Conservation (phyloP, 2,329 filamentous ascomycete genomes). For the Xylaria sp. region DNA sequence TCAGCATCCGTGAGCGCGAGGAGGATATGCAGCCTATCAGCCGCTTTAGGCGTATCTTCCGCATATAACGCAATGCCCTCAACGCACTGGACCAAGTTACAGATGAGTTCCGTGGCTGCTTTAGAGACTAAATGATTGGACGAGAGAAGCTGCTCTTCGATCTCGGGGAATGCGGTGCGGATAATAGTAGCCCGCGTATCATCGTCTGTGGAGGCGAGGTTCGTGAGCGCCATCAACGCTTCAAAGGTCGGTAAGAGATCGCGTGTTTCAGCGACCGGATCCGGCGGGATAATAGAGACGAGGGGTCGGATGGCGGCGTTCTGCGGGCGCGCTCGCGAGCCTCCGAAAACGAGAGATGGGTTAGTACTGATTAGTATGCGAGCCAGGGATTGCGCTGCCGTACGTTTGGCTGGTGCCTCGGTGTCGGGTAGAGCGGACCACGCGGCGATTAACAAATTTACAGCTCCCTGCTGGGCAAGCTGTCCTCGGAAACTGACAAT, state of each 20-base stretch:
- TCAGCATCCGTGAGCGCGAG: slow-evolving; percentile 88
- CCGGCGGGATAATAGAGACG: slow-evolving; percentile 71
- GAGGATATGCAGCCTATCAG: slow-evolving; percentile 79
- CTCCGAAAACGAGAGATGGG: slow-evolving; percentile 81
- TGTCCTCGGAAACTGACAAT: slow-evolving; percentile 75
- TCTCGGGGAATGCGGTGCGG: slow-evolving; percentile 71
- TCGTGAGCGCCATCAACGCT: slow-evolving; percentile 87
- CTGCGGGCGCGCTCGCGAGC: slow-evolving; percentile 74
- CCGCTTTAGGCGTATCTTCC: slow-evolving; percentile 69
- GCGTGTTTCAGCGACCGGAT: slow-evolving; percentile 66
- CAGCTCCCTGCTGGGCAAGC: slow-evolving; percentile 91
- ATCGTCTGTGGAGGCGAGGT: slow-evolving; percentile 82
- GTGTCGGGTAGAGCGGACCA: slow-evolving; percentile 66
- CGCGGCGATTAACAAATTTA: slow-evolving; percentile 79
- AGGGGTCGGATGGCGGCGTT: slow-evolving; percentile 85
- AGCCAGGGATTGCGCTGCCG: slow-evolving; percentile 79
- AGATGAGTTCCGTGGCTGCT: slow-evolving; percentile 86
- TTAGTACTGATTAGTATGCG: slow-evolving; percentile 87
- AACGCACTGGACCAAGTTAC: slow-evolving; percentile 80
- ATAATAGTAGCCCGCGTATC: slow-evolving; percentile 72
- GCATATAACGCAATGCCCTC: slow-evolving; percentile 73
- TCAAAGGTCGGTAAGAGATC: slow-evolving; percentile 92
- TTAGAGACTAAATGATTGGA: slow-evolving; percentile 78
- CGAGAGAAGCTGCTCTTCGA: slow-evolving; percentile 84
- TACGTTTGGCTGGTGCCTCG: slow-evolving; percentile 55